Percentiles rank a stretch among this genome's conserved stretches.
phyloP scores from a whole-genome alignment of 2,329 filamentous ascomycete species.

The Fusarium sp. region DNA sequence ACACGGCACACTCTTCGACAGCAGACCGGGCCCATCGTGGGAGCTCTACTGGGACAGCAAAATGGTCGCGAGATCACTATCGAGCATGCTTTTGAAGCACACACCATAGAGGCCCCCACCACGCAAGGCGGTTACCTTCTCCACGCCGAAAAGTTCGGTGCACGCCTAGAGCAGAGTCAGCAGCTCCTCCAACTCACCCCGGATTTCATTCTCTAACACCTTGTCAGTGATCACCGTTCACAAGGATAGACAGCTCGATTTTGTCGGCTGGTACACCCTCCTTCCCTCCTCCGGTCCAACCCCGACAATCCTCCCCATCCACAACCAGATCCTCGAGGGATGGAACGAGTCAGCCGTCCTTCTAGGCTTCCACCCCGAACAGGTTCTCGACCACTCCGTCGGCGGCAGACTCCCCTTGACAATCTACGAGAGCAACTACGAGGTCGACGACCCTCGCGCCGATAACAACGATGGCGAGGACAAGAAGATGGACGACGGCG shows the following conservation, averaged over 20 bases:
- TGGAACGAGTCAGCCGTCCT: slow-evolving; percentile 91
- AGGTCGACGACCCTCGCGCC: slow-evolving; percentile 70
- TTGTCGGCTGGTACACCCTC: slow-evolving; percentile 94
- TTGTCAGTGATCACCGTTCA: slow-evolving; percentile 87
- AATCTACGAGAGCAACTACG: slow-evolving; percentile 87
- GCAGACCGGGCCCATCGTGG: slow-evolving; percentile 81
- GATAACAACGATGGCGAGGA: slow-evolving; percentile 67
- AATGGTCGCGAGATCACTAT: slow-evolving; percentile 91
- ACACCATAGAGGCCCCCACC: slow-evolving; percentile 58
- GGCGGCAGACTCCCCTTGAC: slow-evolving; percentile 89
- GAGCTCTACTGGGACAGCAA: slow-evolving; percentile 91
- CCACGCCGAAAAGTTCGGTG: slow-evolving; percentile 78
- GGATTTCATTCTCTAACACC: neutral
- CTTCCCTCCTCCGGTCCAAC: slow-evolving; percentile 79
- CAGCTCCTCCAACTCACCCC: neutral
- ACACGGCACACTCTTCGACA: slow-evolving; percentile 87
- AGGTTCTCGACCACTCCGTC: slow-evolving; percentile 64
- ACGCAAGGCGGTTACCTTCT: slow-evolving; percentile 71
- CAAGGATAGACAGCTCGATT: slow-evolving; percentile 82
- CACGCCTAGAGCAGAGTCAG: slow-evolving; percentile 87
- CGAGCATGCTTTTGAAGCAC: slow-evolving; percentile 92
- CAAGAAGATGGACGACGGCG: slow-evolving; percentile 77
- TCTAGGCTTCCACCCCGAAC: slow-evolving; percentile 84
- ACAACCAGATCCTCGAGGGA: slow-evolving; percentile 78
- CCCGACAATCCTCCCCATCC: slow-evolving; percentile 76